phyloP scores from a whole-genome alignment of 495 filamentous ascomycete species.

The Talaromyces nanjingensis region DNA sequence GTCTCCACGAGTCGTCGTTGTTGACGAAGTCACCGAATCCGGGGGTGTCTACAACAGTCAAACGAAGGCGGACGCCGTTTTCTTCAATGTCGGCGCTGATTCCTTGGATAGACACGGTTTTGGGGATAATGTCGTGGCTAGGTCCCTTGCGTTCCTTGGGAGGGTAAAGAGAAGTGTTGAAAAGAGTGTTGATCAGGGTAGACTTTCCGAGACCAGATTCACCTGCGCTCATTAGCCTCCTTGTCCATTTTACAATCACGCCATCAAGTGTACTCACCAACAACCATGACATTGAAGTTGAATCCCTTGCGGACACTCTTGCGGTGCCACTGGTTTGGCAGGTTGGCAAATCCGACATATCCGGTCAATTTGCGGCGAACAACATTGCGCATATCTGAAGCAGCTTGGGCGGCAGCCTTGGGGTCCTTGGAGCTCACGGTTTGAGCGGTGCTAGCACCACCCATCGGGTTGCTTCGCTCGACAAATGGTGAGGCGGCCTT shows the following conservation, averaged over 20 bases:
- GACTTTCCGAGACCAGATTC: constrained; percentile 99
- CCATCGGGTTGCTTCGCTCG: constrained; percentile 57
- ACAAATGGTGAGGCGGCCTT: constrained; percentile 52
- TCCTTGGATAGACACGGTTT: constrained; percentile 97
- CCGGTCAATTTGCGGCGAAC: constrained; percentile 96
- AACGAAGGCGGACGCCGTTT: constrained; percentile 92
- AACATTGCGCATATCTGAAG: constrained; percentile 90
- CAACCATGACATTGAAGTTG: constrained; percentile 99
- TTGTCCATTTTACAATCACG: constrained; percentile 14
- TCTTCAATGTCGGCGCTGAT: constrained; percentile 99
- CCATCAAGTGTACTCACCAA: constrained; percentile 55
- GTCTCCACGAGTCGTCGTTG: constrained; percentile 98
- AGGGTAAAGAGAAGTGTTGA: constrained; percentile 98
- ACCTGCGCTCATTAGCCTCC: constrained; percentile 45
- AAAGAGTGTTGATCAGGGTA: constrained; percentile 96
- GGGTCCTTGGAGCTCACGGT: constrained; percentile 77
- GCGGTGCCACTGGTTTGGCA: constrained; percentile 99
- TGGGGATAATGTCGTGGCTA: constrained; percentile 95
- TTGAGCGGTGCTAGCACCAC: constrained; percentile 50
- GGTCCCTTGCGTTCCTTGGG: constrained; percentile 96
- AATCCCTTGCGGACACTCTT: constrained; percentile 99
- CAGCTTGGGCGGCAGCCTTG: constrained; percentile 68
- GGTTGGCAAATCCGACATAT: constrained; percentile 96
- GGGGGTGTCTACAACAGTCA: constrained; percentile 96
- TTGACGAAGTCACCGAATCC: constrained; percentile 99